A percentile compares a stretch with the other conserved stretches of the same genome.
Evolutionary conservation across 2,329 filamentous ascomycete genomes (phyloP).

Genomic region (Conoideocrella luteorostrata): DNA sequence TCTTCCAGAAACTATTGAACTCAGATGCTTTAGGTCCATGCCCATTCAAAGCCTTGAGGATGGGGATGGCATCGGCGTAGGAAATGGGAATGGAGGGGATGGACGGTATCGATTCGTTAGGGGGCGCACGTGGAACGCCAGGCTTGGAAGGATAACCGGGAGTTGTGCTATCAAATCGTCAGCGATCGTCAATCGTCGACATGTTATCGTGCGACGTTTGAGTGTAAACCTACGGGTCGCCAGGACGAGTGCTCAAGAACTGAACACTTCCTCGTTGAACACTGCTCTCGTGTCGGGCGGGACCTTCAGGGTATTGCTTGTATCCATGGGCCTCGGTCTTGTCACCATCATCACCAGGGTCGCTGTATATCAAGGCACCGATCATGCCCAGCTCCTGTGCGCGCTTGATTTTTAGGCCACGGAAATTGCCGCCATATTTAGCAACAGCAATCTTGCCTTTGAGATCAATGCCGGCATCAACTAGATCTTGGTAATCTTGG

Average conservation of each 20-base stretch:
- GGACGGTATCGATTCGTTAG: conserved; percentile 63
- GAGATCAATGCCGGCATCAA: conserved; percentile 66
- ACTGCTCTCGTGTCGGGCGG: conserved; percentile 78
- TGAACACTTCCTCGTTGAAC: conserved; percentile 86
- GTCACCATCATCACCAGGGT: conserved; percentile 82
- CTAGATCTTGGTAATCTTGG: conserved; percentile 75
- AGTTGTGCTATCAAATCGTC: conserved; percentile 53
- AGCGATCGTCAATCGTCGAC: not conserved
- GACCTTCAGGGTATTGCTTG: conserved; percentile 74
- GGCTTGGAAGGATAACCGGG: conserved; percentile 91
- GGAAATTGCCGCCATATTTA: conserved; percentile 81
- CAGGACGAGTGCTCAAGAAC: conserved; percentile 64
- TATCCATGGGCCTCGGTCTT: conserved; percentile 77
- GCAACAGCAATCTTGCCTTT: conserved; percentile 80
- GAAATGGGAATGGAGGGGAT: conserved; percentile 93
- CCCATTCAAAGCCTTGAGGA: conserved; percentile 86
- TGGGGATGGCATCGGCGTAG: conserved; percentile 76
- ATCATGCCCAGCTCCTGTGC: conserved; percentile 87
- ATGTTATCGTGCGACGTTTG: too few relatives aligned
- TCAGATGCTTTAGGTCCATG: conserved; percentile 72
- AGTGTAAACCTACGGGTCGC: conserved; percentile 53
- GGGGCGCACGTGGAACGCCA: conserved; percentile 69
- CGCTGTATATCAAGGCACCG: conserved; percentile 76
- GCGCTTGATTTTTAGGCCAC: conserved; percentile 86
- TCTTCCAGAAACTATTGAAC: conserved; percentile 65